Evolutionary conservation across 345 rosid species (phyloP).

Genomic region (Nasturtium officinale): DNA sequence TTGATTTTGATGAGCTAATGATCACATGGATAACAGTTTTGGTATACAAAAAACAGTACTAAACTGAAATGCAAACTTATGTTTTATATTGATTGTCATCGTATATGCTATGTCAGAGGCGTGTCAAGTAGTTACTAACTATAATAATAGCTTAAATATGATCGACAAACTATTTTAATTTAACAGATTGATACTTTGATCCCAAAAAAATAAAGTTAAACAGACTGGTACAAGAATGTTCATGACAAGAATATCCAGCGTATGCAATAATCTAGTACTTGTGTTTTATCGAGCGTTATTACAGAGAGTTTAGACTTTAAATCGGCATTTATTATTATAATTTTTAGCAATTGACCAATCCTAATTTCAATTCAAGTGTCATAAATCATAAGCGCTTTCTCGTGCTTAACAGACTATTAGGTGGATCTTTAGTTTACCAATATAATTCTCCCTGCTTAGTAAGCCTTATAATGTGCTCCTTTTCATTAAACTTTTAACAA

Average conservation of each 20-base stretch:
- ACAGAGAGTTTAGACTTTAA: neutral
- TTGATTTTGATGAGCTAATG: neutral
- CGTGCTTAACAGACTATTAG: constrained; percentile 16
- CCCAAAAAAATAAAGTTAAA: neutral
- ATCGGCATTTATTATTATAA: constrained; percentile 2
- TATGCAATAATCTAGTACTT: constrained; percentile 6
- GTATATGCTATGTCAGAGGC: neutral
- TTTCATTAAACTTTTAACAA: neutral
- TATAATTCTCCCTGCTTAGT: constrained; percentile 21
- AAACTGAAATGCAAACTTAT: neutral
- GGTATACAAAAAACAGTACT: neutral
- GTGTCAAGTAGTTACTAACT: neutral
- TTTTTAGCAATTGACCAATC: constrained; percentile 19
- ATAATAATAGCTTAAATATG: neutral
- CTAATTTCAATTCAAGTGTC: neutral
- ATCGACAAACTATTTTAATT: neutral
- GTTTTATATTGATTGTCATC: neutral
- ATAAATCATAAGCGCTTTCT: constrained; percentile 8
- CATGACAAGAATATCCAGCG: constrained; percentile 17
- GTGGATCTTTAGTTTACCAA: constrained; percentile 4
- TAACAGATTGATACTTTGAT: neutral
- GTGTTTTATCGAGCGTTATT: constrained; percentile 14
- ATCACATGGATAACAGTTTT: constrained; percentile 8
- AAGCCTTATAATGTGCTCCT: constrained; percentile 30
- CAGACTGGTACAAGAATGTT: neutral